Percentiles rank a stretch among this genome's conserved stretches.
Evolutionary conservation across 352 stramenopile species (phyloP).

Genomic region (Phytophthora hibernalis): DNA sequence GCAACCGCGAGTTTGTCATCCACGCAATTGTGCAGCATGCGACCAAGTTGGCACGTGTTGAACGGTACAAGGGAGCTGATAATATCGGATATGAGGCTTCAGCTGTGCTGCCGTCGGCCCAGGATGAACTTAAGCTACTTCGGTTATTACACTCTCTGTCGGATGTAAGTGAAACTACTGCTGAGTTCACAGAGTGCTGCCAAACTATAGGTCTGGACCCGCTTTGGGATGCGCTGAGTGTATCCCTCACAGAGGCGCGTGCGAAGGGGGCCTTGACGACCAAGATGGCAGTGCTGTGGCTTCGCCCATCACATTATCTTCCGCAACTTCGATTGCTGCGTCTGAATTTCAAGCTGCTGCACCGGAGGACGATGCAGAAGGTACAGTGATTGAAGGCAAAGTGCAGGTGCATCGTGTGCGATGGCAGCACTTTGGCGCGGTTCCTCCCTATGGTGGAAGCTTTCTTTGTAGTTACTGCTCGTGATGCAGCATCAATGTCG

Average conservation of each 20-base stretch:
- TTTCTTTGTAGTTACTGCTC: slow-evolving; percentile 98
- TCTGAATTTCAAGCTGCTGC: slow-evolving; percentile 17
- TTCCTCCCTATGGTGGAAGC: slow-evolving; percentile 98
- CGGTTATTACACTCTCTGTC: slow-evolving; percentile 96
- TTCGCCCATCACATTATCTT: slow-evolving; percentile 9
- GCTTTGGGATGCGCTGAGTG: slow-evolving; percentile 82
- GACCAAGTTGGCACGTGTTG: slow-evolving; percentile 49
- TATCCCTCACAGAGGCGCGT: slow-evolving; percentile 77
- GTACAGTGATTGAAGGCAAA: slow-evolving; percentile 90
- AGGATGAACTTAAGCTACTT: slow-evolving; percentile 96
- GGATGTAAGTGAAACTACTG: slow-evolving; percentile 77
- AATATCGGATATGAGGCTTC: slow-evolving; percentile 65
- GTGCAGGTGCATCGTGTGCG: slow-evolving; percentile 84
- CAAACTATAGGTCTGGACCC: slow-evolving; percentile 71
- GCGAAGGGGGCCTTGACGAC: slow-evolving; percentile 79
- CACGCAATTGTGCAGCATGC: slow-evolving; percentile 73
- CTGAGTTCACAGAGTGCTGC: slow-evolving; percentile 77
- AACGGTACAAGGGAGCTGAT: slow-evolving; percentile 40
- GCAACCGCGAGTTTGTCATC: slow-evolving; percentile 70
- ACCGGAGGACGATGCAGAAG: slow-evolving; percentile 71
- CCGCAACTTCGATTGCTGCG: slow-evolving; percentile 43
- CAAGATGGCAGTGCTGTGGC: slow-evolving; percentile 35
- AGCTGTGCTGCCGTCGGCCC: slow-evolving; percentile 77
- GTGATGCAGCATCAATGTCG: slow-evolving; percentile 83
- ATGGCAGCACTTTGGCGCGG: slow-evolving; percentile 95